phyloP scores from a whole-genome alignment of 2,329 filamentous ascomycete species.

The Apiospora koreana region DNA sequence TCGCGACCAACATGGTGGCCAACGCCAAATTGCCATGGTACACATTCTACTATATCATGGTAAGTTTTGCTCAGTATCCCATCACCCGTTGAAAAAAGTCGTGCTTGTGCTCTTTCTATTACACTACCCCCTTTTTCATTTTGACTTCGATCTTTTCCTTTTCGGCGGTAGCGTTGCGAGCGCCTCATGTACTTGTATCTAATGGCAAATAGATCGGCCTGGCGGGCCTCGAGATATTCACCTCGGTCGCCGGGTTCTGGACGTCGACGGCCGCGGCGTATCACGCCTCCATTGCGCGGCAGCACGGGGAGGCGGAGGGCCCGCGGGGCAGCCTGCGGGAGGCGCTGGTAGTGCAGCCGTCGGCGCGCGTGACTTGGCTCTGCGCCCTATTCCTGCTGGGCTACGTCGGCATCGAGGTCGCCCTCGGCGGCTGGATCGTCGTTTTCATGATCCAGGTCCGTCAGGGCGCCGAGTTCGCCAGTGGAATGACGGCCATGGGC shows the following conservation, averaged over 20 bases:
- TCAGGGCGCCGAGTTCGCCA: conserved; percentile 65
- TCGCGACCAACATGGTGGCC: conserved; percentile 71
- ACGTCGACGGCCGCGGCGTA: conserved; percentile 55
- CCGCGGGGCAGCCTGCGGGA: conserved; percentile 34
- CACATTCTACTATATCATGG: conserved; percentile 75
- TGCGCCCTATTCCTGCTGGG: conserved; percentile 71
- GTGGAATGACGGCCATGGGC: conserved; percentile 74
- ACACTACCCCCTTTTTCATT: too few relatives aligned
- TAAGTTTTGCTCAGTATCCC: conserved; percentile 42
- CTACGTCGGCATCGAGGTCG: conserved; percentile 77
- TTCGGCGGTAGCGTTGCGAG: background rate
- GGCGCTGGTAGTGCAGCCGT: conserved; percentile 43
- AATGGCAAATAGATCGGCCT: conserved; percentile 48
- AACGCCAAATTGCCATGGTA: conserved; percentile 65
- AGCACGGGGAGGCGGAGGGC: conserved; percentile 15
- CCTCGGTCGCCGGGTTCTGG: conserved; percentile 58
- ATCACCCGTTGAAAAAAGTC: too few relatives aligned
- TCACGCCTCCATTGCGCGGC: conserved; percentile 36
- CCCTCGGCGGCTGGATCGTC: conserved; percentile 80
- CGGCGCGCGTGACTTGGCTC: conserved; percentile 65
- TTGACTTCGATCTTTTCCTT: too few relatives aligned
- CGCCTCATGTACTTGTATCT: background rate
- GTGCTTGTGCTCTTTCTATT: too few relatives aligned
- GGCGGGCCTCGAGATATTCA: conserved; percentile 54
- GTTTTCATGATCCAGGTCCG: conserved; percentile 80